These are phyloP conservation scores for Malassezia pachydermatis DNA, from an alignment of 1,284 basidiomycete genomes.

Conservation along the genomic window DNA sequence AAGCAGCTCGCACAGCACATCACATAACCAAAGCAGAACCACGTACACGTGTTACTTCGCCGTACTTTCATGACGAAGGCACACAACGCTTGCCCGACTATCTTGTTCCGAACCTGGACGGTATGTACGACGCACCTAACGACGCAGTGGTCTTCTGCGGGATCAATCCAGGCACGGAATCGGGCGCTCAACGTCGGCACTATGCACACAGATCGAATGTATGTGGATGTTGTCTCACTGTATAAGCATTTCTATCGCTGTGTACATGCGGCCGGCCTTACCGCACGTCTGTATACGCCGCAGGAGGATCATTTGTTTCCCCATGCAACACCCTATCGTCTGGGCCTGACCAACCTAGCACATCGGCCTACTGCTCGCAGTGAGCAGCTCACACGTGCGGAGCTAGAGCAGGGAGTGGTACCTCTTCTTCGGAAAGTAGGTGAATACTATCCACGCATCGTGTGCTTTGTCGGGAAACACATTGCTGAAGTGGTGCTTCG, in stretches of 20 bases:
- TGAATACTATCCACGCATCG: conserved; percentile 4
- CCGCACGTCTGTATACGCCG: not conserved
- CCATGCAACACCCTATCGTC: not conserved
- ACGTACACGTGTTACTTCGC: conserved; percentile 8
- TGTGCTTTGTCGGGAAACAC: conserved; percentile 17
- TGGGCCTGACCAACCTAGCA: conserved; percentile 15
- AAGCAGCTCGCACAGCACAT: not conserved
- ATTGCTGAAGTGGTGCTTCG: conserved; percentile 6
- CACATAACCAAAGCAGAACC: no score
- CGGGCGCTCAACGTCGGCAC: conserved; percentile 12
- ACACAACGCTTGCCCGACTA: conserved; percentile 12
- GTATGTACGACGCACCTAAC: not conserved
- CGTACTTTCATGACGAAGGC: conserved; percentile 5
- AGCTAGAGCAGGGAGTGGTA: conserved; percentile 7
- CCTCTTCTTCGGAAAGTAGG: conserved; percentile 8
- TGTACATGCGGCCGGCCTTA: conserved; percentile 8
- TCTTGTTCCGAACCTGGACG: not conserved
- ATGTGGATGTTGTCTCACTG: not conserved
- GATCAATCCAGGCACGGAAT: conserved; percentile 15
- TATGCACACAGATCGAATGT: conserved; percentile 16
- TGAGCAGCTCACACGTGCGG: conserved; percentile 8
- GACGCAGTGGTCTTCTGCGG: conserved; percentile 13
- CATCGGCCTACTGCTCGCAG: conserved; percentile 10
- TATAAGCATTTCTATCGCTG: conserved; percentile 12
- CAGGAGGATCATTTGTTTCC: conserved; percentile 8